Evolutionary conservation across 352 stramenopile species (phyloP), one percentile per base, ranked within the genome.

Genomic region (Phytophthora niederhauseri): DNA sequence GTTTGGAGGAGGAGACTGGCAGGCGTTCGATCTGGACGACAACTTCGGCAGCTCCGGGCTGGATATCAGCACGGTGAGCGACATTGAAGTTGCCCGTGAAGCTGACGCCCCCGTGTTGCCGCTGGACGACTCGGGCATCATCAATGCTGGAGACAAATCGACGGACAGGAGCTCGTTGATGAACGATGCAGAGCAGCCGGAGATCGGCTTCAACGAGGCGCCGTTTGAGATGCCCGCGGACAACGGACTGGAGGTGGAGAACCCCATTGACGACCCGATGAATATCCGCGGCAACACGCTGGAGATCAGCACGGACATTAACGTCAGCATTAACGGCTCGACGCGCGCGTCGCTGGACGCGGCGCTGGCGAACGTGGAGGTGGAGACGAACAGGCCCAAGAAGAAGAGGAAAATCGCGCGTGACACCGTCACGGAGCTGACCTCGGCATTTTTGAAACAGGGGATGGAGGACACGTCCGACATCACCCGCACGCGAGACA

Each of bases 381-480:
- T 84, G 34, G 71, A 79, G 49, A 57, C 68, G 3, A 66, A 61
- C 0, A 77, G 79, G 28, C 85, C 84, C 24, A 89, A 84, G 60
- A 96, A 94, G 74, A 94, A 94, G 70, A 85, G 89, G 15, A 92
- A 91, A 53, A 90, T 96, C 38, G 79, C 72, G 38, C 89, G 85
- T 20, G 89, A 96, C 63, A 92, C 72, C 15, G 80, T 91, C 19
- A 97, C 85, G 6, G 85, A 97, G 59, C 65, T 97, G 15, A 92
- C 76, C 30, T 93, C 87, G n/a, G 61, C 81, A 2, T 75, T 85
- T 41, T 68, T 95, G 61, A 95, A 95, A 57, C 77, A 94, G 63
- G 82, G 84, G 17, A 91, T 95, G 81, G 75, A 72, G 0, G 88
- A 95, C 60, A 84, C 88, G 1, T 93, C 84, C 0, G 87, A 94